Evolutionary conservation across 2,329 filamentous ascomycete genomes (phyloP), one percentile per base, ranked within the genome.

Genomic region (Penicillium psychrosexuale): DNA sequence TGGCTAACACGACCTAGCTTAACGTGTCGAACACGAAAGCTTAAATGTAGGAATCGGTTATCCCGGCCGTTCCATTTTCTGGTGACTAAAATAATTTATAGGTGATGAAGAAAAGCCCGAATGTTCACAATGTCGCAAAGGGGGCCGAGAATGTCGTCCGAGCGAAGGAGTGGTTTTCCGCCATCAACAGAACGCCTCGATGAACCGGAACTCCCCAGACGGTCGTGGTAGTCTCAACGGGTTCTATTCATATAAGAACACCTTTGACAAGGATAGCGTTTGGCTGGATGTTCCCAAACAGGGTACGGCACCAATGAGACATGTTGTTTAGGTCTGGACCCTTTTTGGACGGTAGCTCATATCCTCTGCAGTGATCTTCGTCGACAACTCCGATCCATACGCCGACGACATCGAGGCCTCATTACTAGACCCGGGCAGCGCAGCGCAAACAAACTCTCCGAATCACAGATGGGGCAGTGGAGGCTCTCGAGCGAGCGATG

Each of bases 161-260:
- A 84, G 81, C 64, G 82, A 83, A 58, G 84, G 83, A 48, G 80
- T 87, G 62, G 82, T 86, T 42, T 88, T 87, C 64, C 81, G 84
- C 52, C 85, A 88, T 69, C 84, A 87, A 65, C 84, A 87, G 71
- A 87, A 87, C 78, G 84, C 84, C 30, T 86, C 83, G 19, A 84
- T 87, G 83, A 87, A 86, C 56, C 79, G 80, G 46, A 66, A 69
- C 36, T 61, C 66, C 11, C 66, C 68, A 5, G 66, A 68, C 55
- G 70, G 66, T 13, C 69, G 72, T 40, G 78, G 76, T 34, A 77
- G 75, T 47, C 71, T 86, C 57, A 82, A 82, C 57, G 80, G 81
- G 17, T 87, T 86, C 68, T 87, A 86, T 66, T 82, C 82, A 24
- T 86, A 87, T 69, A 85, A 84, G 66, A 84, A 86, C 70, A 85